phyloP scores from a whole-genome alignment of 1,284 basidiomycete species.

The Retiboletus flavoniger region DNA sequence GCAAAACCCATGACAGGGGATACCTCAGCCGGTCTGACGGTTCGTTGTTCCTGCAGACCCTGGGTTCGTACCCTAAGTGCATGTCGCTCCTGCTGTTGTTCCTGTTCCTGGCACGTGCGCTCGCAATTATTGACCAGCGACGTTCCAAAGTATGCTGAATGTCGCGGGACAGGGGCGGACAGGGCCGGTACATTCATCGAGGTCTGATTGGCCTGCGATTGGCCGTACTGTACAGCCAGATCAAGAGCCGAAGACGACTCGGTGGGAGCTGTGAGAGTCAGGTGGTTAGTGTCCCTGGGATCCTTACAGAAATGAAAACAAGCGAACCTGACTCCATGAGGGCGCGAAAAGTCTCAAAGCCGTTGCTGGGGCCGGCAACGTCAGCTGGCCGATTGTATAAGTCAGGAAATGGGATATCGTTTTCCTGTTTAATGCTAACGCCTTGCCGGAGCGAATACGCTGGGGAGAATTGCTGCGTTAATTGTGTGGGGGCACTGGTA shows the following conservation, averaged over 20 bases:
- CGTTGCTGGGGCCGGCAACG: slow-evolving; percentile 25
- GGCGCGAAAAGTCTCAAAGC: slow-evolving; percentile 22
- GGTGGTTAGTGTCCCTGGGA: slow-evolving; percentile 6
- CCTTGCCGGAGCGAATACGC: slow-evolving; percentile 28
- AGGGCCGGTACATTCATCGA: slow-evolving; percentile 28
- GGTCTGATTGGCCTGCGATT: slow-evolving; percentile 18
- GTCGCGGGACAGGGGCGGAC: slow-evolving; percentile 35
- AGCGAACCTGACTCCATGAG: slow-evolving; percentile 35
- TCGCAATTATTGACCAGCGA: slow-evolving; percentile 34
- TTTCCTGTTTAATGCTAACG: slow-evolving; percentile 32
- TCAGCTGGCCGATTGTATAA: slow-evolving; percentile 29
- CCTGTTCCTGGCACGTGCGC: slow-evolving; percentile 41
- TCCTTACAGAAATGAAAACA: background rate
- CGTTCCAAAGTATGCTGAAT: slow-evolving; percentile 33
- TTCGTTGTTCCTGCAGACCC: slow-evolving; percentile 34
- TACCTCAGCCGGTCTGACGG: slow-evolving; percentile 35
- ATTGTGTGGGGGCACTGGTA: slow-evolving; percentile 17
- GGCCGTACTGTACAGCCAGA: slow-evolving; percentile 29
- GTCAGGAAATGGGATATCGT: slow-evolving; percentile 28
- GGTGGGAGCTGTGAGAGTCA: slow-evolving; percentile 20
- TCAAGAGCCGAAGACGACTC: slow-evolving; percentile 26
- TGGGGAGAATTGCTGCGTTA: slow-evolving; percentile 27
- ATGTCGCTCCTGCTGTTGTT: slow-evolving; percentile 36
- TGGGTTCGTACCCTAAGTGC: slow-evolving; percentile 34
- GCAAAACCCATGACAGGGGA: slow-evolving; percentile 34